Evolutionary conservation across 164 flowering plant genomes (phyloP).

Genomic region (Houttuynia cordata): DNA sequence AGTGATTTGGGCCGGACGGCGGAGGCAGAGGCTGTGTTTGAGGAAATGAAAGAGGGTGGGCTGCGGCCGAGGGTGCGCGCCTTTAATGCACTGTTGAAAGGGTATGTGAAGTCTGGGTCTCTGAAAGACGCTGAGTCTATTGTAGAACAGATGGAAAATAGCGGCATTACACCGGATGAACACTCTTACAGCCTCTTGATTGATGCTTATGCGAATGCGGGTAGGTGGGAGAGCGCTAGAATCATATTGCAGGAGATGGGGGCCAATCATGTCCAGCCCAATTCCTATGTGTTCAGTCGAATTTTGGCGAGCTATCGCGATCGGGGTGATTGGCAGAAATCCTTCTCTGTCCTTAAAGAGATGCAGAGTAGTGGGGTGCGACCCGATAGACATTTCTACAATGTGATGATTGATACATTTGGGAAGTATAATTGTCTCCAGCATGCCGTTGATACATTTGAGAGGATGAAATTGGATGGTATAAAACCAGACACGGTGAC

Average conservation of each 20-base stretch:
- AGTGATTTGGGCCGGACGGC: constrained; percentile 51
- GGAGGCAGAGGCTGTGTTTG: constrained; percentile 90
- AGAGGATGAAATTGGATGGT: constrained; percentile 68
- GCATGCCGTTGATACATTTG: constrained; percentile 66
- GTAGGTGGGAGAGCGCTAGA: constrained; percentile 91
- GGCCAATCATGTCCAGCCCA: constrained; percentile 56
- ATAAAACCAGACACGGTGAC: constrained; percentile 78
- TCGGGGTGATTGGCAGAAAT: constrained; percentile 86
- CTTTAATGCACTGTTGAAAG: constrained; percentile 61
- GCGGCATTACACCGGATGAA: constrained; percentile 62
- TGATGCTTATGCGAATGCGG: constrained; percentile 83
- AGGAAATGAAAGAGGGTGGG: constrained; percentile 77
- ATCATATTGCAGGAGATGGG: constrained; percentile 93
- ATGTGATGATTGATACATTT: constrained; percentile 90
- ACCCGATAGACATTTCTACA: constrained; percentile 85
- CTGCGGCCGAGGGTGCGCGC: constrained; percentile 69
- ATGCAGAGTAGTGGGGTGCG: constrained; percentile 61
- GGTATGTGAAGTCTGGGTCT: constrained; percentile 60
- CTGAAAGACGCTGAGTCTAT: constrained; percentile 66
- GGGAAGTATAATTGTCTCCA: constrained; percentile 90
- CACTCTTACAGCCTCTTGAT: constrained; percentile 73
- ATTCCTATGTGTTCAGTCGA: constrained; percentile 70
- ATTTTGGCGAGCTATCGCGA: constrained; percentile 72
- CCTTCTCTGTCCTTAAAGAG: constrained; percentile 80
- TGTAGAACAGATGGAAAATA: no score